phyloP scores from a whole-genome alignment of 352 stramenopile genomes.

The Phytopythium montanum region DNA sequence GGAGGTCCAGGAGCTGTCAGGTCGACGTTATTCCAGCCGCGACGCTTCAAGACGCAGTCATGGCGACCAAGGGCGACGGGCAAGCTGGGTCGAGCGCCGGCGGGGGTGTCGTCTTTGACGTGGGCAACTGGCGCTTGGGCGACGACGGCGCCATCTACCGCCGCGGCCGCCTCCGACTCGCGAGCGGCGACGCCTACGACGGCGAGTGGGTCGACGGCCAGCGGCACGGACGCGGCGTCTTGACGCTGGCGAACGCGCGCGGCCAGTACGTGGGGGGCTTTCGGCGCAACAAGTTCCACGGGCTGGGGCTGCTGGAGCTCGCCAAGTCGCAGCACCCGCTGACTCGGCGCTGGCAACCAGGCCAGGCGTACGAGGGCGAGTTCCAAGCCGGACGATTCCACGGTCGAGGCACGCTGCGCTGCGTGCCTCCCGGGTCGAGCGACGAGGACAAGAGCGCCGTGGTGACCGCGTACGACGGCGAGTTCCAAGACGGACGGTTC shows the following conservation, averaged over 20 bases:
- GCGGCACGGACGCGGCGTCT: constrained; percentile 52
- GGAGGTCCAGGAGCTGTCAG: neutral
- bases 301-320: constrained; percentile 55
- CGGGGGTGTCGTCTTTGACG: constrained; percentile 46
- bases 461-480: constrained; percentile 52
- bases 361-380: constrained; percentile 65
- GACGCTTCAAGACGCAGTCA: neutral
- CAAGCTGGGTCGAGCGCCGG: neutral
- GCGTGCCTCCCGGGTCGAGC: neutral
- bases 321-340: constrained; percentile 53
- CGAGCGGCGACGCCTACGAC: constrained; percentile 78
- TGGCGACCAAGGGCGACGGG: neutral
- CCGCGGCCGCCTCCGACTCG: constrained; percentile 58
- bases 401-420: constrained; percentile 32
- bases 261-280: constrained; percentile 59
- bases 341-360: constrained; percentile 54
- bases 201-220: constrained; percentile 85
- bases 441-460: constrained; percentile 18
- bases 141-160: constrained; percentile 76
- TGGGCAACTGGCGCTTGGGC: constrained; percentile 64
- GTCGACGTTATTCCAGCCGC: neutral
- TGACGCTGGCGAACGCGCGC: constrained; percentile 40
- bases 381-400: constrained; percentile 53
- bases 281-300: constrained; percentile 45
- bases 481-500: constrained; percentile 46